Evolutionary conservation across 2,329 filamentous ascomycete species (phyloP), one percentile per base, ranked within the genome.

Genomic region (Botrytis cinerea): DNA sequence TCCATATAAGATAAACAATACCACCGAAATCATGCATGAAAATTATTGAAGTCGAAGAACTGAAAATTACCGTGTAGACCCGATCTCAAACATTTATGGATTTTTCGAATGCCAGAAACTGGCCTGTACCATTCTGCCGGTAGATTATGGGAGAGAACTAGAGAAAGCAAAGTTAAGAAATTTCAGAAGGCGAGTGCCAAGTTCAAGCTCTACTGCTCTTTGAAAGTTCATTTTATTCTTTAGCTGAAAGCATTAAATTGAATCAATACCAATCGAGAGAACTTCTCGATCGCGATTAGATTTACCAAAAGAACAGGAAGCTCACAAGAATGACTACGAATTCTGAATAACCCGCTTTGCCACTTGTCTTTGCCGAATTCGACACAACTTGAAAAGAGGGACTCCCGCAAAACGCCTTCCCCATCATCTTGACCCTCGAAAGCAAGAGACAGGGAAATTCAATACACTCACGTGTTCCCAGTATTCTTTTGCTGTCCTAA

Each of bases 231-330:
- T 18, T 28, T 57, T 9, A 14, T 18, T 57, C n/a, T 57, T 57
- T 28, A 6, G 51, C 18, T 38, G 38, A 9, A 8, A n/a, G n/a
- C 51, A 8, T 28, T 18, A 16, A 57, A 57, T 54, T 7, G 25
- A 54, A 59, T 59, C 28, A 22, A 35, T n/a, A 22, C 57, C 35
- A 59, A 59, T 14, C 10, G 32, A 60, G 28, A 35, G 45, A n/a
- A n/a, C 28, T 66, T 66, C 43, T 10, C 43, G 32, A 14, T 35
- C 22, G 4, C 14, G 5, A 48, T 16, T 14, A 32, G 22, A 14
- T 1, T 22, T 35, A 4, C 4, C 1, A 48, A 48, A n/a, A 6
- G 7, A 32, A 38, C 10, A 38, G 22, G 0, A 2, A 14, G 12
- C 16, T 46, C 20, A 46, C 22, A 16, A 28, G 45, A 2, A 25